phyloP scores from a whole-genome alignment of 768 basidiomycete species.

The Rhizopogon vesiculosus region DNA sequence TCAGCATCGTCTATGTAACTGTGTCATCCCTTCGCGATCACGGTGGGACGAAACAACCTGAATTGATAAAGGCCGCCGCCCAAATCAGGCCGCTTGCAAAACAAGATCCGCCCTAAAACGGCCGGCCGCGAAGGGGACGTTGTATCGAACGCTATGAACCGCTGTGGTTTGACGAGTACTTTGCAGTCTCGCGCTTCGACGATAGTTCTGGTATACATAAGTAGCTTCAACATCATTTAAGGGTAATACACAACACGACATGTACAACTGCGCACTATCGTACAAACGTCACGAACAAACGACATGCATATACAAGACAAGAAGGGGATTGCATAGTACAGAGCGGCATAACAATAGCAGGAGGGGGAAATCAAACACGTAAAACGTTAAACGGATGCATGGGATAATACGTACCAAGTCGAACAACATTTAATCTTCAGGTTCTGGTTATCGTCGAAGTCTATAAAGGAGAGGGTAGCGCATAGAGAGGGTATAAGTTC shows the following conservation, averaged over 20 bases:
- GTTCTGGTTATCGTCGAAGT: neutral
- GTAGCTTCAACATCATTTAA: neutral
- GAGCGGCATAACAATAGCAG: neutral
- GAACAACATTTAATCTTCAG: neutral
- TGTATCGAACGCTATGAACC: too few relatives aligned
- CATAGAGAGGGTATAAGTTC: neutral
- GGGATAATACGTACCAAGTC: neutral
- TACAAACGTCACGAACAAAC: neutral
- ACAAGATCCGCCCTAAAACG: too few relatives aligned
- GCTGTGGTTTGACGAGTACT: too few relatives aligned
- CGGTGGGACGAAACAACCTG: too few relatives aligned
- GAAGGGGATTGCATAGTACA: neutral
- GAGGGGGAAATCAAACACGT: too few relatives aligned
- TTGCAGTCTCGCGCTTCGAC: too few relatives aligned
- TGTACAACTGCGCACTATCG: neutral
- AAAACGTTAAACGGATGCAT: neutral
- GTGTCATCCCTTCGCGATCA: too few relatives aligned
- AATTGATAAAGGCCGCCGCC: too few relatives aligned
- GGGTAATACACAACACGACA: neutral
- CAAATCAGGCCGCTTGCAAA: too few relatives aligned
- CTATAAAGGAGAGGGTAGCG: neutral
- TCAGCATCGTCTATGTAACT: too few relatives aligned
- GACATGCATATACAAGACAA: neutral
- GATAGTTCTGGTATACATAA: neutral
- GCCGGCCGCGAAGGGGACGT: too few relatives aligned